Conservation (phyloP, 805 yeast species). For the Kodamaea kaohsiungensis region DNA sequence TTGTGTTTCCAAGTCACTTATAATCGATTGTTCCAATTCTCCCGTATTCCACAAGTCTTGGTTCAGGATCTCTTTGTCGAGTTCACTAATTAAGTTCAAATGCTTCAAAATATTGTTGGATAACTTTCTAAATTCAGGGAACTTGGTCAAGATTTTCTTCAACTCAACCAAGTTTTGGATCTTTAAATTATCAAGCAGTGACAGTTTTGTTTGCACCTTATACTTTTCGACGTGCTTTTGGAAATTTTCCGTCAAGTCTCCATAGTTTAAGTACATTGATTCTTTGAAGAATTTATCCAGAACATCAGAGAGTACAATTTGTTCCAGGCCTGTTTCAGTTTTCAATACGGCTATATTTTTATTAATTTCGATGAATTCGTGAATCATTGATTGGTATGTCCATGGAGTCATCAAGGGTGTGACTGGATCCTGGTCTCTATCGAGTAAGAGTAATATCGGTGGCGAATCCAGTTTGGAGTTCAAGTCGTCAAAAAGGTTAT, state of each 20-base stretch:
- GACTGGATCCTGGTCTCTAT: conserved; percentile 86
- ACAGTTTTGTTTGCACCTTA: conserved; percentile 75
- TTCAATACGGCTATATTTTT: conserved; percentile 78
- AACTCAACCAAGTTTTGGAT: conserved; percentile 75
- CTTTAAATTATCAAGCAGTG: conserved; percentile 57
- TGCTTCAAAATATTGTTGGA: conserved; percentile 90
- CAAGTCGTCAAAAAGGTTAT: conserved; percentile 63
- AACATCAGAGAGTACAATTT: conserved; percentile 53
- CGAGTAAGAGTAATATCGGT: conserved; percentile 74
- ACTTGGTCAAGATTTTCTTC: conserved; percentile 86
- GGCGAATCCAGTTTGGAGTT: conserved; percentile 63
- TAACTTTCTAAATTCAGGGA: conserved; percentile 89
- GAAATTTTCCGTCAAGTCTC: conserved; percentile 88
- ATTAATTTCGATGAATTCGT: conserved; percentile 80
- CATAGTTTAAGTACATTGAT: conserved; percentile 87
- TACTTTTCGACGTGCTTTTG: conserved; percentile 82
- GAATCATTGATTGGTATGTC: conserved; percentile 98
- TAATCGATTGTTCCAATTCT: conserved; percentile 85
- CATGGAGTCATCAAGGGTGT: conserved; percentile 93
- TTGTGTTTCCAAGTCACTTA: conserved; percentile 49
- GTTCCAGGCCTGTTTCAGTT: conserved; percentile 40
- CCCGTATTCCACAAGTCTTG: conserved; percentile 79
- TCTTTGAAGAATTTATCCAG: conserved; percentile 76
- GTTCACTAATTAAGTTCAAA: conserved; percentile 84
- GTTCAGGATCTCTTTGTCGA: conserved; percentile 69